phyloP scores from a whole-genome alignment of 352 stramenopile species.

The Globisporangium takayamanum region DNA sequence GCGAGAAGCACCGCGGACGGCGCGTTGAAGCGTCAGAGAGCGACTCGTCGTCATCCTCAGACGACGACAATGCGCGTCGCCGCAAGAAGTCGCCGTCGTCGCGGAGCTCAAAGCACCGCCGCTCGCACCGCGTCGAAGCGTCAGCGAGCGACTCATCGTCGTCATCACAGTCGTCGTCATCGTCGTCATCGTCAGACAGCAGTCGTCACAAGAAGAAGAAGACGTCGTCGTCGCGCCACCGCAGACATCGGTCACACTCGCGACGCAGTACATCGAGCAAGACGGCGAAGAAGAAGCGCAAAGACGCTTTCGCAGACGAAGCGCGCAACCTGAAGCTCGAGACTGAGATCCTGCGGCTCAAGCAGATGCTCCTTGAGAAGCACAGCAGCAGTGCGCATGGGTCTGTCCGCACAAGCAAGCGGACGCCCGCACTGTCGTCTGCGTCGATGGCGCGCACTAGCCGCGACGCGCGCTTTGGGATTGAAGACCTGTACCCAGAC shows the following conservation, averaged over 20 bases:
- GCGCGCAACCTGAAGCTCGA: slow-evolving; percentile 47
- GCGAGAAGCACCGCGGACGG: slow-evolving; percentile 1
- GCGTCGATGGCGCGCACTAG: background rate
- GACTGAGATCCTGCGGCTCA: slow-evolving; percentile 69
- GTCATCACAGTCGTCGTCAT: background rate
- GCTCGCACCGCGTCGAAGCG: background rate
- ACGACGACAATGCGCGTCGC: background rate
- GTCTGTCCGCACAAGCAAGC: background rate
- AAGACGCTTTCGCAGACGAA: slow-evolving; percentile 9
- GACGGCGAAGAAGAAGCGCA: slow-evolving; percentile 13
- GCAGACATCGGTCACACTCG: background rate
- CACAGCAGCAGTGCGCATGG: slow-evolving; percentile 9
- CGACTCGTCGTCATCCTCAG: slow-evolving; percentile 1
- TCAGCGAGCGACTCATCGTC: slow-evolving; percentile 3
- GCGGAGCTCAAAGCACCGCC: slow-evolving; percentile 1
- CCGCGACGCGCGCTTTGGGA: background rate
- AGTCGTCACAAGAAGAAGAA: slow-evolving; percentile 7
- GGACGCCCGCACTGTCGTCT: background rate
- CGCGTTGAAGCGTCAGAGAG: slow-evolving; percentile 2
- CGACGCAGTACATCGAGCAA: slow-evolving; percentile 8
- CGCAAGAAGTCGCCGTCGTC: slow-evolving; percentile 1
- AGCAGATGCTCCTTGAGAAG: slow-evolving; percentile 64
- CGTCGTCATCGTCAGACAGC: slow-evolving; percentile 2
- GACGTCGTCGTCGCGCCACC: background rate
- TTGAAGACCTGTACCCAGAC: slow-evolving; percentile 2